A percentile compares a stretch with the other conserved stretches of the same genome.
phyloP scores from a whole-genome alignment of 2,329 filamentous ascomycete genomes.

The Diplodia scrobiculata region DNA sequence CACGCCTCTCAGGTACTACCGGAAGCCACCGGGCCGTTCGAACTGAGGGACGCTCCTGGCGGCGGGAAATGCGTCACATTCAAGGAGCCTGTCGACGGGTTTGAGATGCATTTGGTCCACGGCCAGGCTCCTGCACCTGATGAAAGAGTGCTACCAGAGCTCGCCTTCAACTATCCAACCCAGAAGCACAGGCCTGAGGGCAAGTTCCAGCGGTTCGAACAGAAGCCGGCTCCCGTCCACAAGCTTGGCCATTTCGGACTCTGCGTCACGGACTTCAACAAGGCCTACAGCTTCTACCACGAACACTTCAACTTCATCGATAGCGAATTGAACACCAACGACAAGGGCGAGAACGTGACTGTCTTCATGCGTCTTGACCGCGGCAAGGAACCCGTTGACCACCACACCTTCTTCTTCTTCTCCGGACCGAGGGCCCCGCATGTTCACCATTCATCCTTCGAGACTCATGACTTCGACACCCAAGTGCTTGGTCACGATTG shows the following conservation, averaged over 20 bases:
- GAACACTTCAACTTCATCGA: slow-evolving; percentile 52
- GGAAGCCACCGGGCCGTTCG: slow-evolving; percentile 51
- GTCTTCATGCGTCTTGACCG: slow-evolving; percentile 60
- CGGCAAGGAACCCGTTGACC: slow-evolving; percentile 55
- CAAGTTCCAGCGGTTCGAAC: slow-evolving; percentile 50
- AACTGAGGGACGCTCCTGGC: slow-evolving; percentile 53
- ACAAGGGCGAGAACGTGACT: slow-evolving; percentile 45
- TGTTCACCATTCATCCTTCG: slow-evolving; percentile 69
- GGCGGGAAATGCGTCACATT: slow-evolving; percentile 52
- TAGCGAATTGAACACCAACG: slow-evolving; percentile 44
- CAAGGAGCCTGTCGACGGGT: slow-evolving; percentile 50
- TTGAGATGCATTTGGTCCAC: slow-evolving; percentile 58
- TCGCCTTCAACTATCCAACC: slow-evolving; percentile 54
- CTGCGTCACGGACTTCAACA: slow-evolving; percentile 44
- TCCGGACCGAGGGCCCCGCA: slow-evolving; percentile 46
- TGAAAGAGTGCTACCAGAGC: slow-evolving; percentile 46
- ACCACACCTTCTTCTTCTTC: slow-evolving; percentile 59
- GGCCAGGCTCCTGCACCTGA: slow-evolving; percentile 52
- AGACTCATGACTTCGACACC: slow-evolving; percentile 71
- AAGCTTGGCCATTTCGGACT: slow-evolving; percentile 53
- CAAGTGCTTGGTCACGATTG: slow-evolving; percentile 71
- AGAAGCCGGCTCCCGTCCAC: slow-evolving; percentile 28
- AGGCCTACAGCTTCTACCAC: slow-evolving; percentile 50
- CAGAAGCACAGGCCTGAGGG: slow-evolving; percentile 52
- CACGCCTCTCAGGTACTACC: slow-evolving; percentile 53